Percentiles rank a stretch among this genome's conserved stretches.
These are phyloP conservation scores for Trichoderma breve DNA, from an alignment of 2,329 filamentous ascomycete genomes.

Conservation along the genomic window DNA sequence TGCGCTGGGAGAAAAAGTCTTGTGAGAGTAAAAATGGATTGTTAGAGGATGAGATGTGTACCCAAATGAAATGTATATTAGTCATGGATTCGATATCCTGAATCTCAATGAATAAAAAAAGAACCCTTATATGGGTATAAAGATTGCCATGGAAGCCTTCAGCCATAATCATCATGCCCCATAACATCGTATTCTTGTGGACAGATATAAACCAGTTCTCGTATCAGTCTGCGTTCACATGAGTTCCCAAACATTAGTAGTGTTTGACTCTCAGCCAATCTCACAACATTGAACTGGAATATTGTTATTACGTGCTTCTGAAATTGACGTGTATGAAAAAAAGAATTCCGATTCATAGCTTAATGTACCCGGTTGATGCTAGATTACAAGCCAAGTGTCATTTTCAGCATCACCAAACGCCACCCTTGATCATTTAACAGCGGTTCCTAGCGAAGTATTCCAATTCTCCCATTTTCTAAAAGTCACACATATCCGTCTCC, in stretches of 20 bases:
- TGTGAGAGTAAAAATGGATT: slow-evolving; percentile 24
- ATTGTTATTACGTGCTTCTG: background rate
- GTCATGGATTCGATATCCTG: background rate
- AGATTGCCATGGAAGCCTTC: background rate
- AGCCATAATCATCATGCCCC: background rate
- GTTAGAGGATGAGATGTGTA: background rate
- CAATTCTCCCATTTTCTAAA: slow-evolving; percentile 19
- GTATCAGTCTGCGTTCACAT: background rate
- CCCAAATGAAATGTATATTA: slow-evolving; percentile 10
- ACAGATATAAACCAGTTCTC: background rate
- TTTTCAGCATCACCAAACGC: slow-evolving; percentile 20
- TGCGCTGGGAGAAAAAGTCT: slow-evolving; percentile 40
- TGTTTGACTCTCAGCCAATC: background rate
- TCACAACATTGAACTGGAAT: background rate
- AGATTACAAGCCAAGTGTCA: slow-evolving; percentile 17
- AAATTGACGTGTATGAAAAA: background rate
- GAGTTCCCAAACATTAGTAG: too few species aligned
- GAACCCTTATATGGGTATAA: background rate
- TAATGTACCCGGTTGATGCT: slow-evolving; percentile 17
- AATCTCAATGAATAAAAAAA: background rate
- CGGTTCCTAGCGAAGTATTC: slow-evolving; percentile 13
- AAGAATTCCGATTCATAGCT: slow-evolving; percentile 15
- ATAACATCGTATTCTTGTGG: background rate
- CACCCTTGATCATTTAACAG: slow-evolving; percentile 17
- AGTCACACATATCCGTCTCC: slow-evolving; percentile 1